Conservation (phyloP, 441 rosid species). For the Breynia disticha region DNA sequence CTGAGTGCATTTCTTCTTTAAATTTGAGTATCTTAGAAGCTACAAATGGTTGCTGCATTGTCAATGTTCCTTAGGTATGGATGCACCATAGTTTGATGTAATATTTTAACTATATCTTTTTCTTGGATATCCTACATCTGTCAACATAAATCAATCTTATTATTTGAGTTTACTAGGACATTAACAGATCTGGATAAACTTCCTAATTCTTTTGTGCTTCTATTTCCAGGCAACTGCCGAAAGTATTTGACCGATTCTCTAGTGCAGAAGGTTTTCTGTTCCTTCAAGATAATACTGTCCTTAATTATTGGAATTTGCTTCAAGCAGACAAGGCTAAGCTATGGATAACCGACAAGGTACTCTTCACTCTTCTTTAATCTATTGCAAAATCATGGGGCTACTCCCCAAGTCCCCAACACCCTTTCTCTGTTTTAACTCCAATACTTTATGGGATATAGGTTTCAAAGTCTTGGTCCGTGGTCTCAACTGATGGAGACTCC, state of each 20-base stretch:
- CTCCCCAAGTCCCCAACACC: not conserved
- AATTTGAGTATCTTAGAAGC: conserved; percentile 4
- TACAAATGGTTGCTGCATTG: conserved; percentile 9
- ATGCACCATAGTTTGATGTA: too few relatives aligned
- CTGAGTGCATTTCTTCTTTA: too few relatives aligned
- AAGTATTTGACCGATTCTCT: conserved; percentile 52
- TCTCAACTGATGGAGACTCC: conserved; percentile 35
- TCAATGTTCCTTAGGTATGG: conserved; percentile 3
- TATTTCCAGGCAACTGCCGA: conserved; percentile 54
- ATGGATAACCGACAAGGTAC: conserved; percentile 86
- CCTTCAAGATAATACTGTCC: conserved; percentile 80
- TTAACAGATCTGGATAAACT: conserved; percentile 8
- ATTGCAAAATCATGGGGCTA: too few relatives aligned
- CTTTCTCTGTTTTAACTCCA: not conserved
- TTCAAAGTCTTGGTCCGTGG: conserved; percentile 60
- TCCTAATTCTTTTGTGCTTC: conserved; percentile 15
- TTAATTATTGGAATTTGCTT: conserved; percentile 87
- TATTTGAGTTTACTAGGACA: too few relatives aligned
- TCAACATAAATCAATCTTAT: too few relatives aligned
- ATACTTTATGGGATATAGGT: conserved; percentile 38
- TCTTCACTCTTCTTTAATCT: not conserved
- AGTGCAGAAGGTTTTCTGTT: conserved; percentile 86
- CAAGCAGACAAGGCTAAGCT: conserved; percentile 81
- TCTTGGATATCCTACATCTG: too few relatives aligned
- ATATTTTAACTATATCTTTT: too few relatives aligned